Evolutionary conservation across 2,329 filamentous ascomycete genomes (phyloP).

Genomic region (Penicillium thymicola): DNA sequence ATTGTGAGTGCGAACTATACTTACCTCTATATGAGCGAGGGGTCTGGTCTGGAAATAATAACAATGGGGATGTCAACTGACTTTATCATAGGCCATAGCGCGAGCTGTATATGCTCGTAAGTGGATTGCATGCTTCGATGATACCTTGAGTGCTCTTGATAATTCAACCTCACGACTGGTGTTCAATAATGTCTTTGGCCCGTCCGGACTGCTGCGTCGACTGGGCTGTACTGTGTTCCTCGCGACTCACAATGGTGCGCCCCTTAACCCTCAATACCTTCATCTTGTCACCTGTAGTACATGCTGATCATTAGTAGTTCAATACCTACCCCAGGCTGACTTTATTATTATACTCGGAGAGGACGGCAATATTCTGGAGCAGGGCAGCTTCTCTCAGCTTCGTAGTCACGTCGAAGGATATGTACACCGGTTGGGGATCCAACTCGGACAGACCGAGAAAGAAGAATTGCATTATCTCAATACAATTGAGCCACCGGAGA

Average conservation of each 20-base stretch:
- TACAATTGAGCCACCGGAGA: not conserved
- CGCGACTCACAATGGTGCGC: constrained; percentile 34
- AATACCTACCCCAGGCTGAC: not conserved
- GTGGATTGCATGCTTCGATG: constrained; percentile 43
- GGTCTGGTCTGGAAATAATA: not conserved
- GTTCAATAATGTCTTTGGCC: constrained; percentile 40
- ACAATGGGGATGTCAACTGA: no score
- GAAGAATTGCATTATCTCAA: not conserved
- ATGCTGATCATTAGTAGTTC: not conserved
- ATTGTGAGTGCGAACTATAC: constrained; percentile 21
- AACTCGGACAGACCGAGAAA: no score
- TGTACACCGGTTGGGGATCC: no score
- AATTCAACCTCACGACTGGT: constrained; percentile 38
- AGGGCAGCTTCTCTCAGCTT: constrained; percentile 13
- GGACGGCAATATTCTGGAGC: not conserved
- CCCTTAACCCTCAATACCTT: no score
- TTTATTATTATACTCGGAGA: not conserved
- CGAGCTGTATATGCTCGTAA: constrained; percentile 43
- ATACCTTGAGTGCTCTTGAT: constrained; percentile 43
- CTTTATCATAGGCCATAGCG: constrained; percentile 33
- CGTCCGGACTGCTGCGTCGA: constrained; percentile 42
- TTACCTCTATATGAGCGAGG: no score
- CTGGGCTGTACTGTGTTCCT: constrained; percentile 44
- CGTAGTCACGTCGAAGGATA: constrained; percentile 1
- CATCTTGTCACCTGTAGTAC: no score